Base-by-base conservation (phyloP, 352 stramenopile species). In the Albugo candida region DNA sequence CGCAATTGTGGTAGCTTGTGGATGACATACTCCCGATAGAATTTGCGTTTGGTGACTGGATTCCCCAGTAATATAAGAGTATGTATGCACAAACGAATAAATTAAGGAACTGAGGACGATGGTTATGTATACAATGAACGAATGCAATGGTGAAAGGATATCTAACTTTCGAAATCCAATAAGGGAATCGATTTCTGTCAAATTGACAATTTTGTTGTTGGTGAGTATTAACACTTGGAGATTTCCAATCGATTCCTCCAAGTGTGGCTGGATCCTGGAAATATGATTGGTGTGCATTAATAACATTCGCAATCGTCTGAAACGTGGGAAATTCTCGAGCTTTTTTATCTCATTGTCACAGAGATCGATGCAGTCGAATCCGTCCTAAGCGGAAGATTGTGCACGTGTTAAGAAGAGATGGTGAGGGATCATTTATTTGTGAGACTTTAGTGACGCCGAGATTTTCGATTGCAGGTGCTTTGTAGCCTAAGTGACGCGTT, bases 281-380 rank as follows among this genome's bases (percentile, higher is more conserved):
- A 97, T 80, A 61, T 92, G 65, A 56, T 97, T 97, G 69, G 95
- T 96, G 59, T 92, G 75, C 38, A 95, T 56, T 34, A 97, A 60
- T 50, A 97, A 58, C 67, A 88, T 93, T n/a, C 76, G 83, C 41
- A 97, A 63, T 13, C 86, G 69, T 31, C 66, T 66, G 48, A 94
- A 70, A 2, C 74, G 63, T 42, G 86, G 86, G 48, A 97, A 95
- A 68, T 96, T 96, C 61, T 96, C 88, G 1, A 97, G 63, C 59
- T 85, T 93, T 59, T 93, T 92, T 51, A 97, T 88, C 55, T 96
- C 84, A 57, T 97, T 97, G 61, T 96, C 88, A 53, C 77, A 92
- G 24, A 97, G 63, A 52, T 97, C 88, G 36, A 97, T 82, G 55
- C 82, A 93, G 63, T 97, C 88, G 47, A 93, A 96, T 13, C 83